Evolutionary conservation across 768 basidiomycete species (phyloP).

Genomic region (Pleurotus eryngii): DNA sequence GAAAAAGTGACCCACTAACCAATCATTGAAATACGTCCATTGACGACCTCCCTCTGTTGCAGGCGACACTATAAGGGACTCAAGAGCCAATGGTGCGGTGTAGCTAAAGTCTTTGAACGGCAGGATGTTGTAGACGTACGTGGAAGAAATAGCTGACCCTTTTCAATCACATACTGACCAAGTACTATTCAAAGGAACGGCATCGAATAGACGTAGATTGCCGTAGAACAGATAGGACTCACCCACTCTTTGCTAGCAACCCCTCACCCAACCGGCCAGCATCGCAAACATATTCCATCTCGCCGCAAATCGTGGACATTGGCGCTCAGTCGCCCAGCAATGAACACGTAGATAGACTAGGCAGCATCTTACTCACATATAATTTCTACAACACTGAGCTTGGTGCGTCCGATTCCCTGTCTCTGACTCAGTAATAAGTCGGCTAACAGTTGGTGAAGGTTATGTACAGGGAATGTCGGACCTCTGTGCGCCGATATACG

Average conservation of each 20-base stretch:
- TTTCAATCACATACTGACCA: slow-evolving; percentile 1
- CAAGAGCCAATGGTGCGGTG: slow-evolving; percentile 81
- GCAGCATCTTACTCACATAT: slow-evolving; percentile 84
- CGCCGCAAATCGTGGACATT: slow-evolving; percentile 66
- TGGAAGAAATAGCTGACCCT: slow-evolving; percentile 10
- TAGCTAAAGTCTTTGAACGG: slow-evolving; percentile 77
- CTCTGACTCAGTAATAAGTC: background rate
- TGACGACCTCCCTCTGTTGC: no score
- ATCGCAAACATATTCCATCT: slow-evolving; percentile 65
- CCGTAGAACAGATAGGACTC: slow-evolving; percentile 91
- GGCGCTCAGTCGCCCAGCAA: slow-evolving; percentile 89
- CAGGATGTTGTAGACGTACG: slow-evolving; percentile 76
- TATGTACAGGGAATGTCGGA: slow-evolving; percentile 99
- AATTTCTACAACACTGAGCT: slow-evolving; percentile 87
- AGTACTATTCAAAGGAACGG: slow-evolving; percentile 55
- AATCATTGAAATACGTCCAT: no score
- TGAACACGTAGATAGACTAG: slow-evolving; percentile 88
- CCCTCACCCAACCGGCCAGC: slow-evolving; percentile 48
- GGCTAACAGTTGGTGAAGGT: slow-evolving; percentile 38
- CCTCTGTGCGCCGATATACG: slow-evolving; percentile 89
- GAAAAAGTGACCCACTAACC: no score
- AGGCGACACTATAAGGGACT: slow-evolving; percentile 69
- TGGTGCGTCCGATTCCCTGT: slow-evolving; percentile 45
- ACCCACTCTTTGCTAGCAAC: slow-evolving; percentile 74
- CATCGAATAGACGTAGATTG: slow-evolving; percentile 97